Base-by-base conservation (phyloP, 352 stramenopile genomes). In the Pythium volutum region DNA sequence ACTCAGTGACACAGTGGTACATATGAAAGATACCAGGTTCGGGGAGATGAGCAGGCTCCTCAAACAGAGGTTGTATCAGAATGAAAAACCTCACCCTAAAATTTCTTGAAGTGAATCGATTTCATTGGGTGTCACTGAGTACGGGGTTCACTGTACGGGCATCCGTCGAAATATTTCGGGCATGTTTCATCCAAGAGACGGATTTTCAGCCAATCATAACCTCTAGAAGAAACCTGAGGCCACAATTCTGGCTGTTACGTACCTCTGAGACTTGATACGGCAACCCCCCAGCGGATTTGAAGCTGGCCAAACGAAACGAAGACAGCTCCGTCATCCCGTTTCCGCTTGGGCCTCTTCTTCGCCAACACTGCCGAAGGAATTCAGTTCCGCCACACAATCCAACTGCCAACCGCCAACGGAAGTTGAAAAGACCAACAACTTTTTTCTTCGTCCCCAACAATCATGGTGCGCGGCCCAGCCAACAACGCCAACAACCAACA, bases 381-480 rank as follows among this genome's bases (percentile, higher is more conserved):
- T 34, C 46, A 27, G 12, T 22, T 18, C 46, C 26, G 18, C 20
- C 20, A 11, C 51, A 58, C 49, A 42, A 22, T 31, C 33, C 49
- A 31, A 55, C 52, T 59, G 15, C n/a, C 51, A 25, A n/a, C 51
- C 9, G 26, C 51, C 36, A 12, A 49, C n/a, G 2, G 29, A 39
- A 39, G 33, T 3, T 29, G 29, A 55, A 45, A 18, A 23, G 12
- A 27, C 18, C 9, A 23, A 23, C 16, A 26, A 47, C 16, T 47
- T 26, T 47, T 47, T 47, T 26, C 15, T 47, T 20, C 51, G 2
- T 11, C 25, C n/a, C n/a, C 39, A n/a, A 25, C 27, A 20, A 51
- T 12, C 29, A 63, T 64, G 55, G 48, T 51, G 33, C 55, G 55
- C 26, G 55, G 61, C 18, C 39, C 20, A 46, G 12, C 23, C 14